These are phyloP conservation scores for Recurvomyces mirabilis DNA, from an alignment of 495 filamentous ascomycete genomes.

Conservation along the genomic window DNA sequence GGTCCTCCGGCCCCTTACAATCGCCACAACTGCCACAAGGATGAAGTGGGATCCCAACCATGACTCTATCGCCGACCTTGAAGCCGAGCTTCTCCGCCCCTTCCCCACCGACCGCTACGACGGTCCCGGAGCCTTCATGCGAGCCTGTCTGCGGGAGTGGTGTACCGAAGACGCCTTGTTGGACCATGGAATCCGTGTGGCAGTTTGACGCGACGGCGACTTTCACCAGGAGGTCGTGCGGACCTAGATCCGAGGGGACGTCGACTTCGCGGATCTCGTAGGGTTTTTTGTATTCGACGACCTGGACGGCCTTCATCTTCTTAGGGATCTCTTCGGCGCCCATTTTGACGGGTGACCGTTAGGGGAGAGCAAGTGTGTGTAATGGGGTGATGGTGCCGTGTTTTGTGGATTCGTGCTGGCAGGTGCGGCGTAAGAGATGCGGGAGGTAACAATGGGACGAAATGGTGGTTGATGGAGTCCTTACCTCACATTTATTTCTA, in stretches of 20 bases:
- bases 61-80: slow-evolving; percentile 38
- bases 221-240: slow-evolving; percentile 46
- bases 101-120: slow-evolving; percentile 36
- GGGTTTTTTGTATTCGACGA: slow-evolving; percentile 38
- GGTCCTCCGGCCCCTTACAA: slow-evolving; percentile 35
- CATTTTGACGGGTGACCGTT: slow-evolving; percentile 11
- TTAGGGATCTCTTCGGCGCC: slow-evolving; percentile 14
- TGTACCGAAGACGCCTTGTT: slow-evolving; percentile 33
- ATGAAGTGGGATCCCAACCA: slow-evolving; percentile 38
- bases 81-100: slow-evolving; percentile 33
- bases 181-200: slow-evolving; percentile 49
- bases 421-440: too few relatives aligned
- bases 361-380: too few relatives aligned
- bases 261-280: slow-evolving; percentile 40
- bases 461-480: too few relatives aligned
- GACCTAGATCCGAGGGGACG: slow-evolving; percentile 36
- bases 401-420: too few relatives aligned
- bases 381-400: too few relatives aligned
- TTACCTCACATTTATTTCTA: too few relatives aligned
- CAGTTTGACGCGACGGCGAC: slow-evolving; percentile 48
- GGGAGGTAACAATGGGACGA: too few relatives aligned
- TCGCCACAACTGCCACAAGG: slow-evolving; percentile 40
- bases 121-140: slow-evolving; percentile 48
- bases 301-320: slow-evolving; percentile 23
- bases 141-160: slow-evolving; percentile 42